Evolutionary conservation across 805 yeast species (phyloP).

Genomic region (Saccharomycopsis javanensis): DNA sequence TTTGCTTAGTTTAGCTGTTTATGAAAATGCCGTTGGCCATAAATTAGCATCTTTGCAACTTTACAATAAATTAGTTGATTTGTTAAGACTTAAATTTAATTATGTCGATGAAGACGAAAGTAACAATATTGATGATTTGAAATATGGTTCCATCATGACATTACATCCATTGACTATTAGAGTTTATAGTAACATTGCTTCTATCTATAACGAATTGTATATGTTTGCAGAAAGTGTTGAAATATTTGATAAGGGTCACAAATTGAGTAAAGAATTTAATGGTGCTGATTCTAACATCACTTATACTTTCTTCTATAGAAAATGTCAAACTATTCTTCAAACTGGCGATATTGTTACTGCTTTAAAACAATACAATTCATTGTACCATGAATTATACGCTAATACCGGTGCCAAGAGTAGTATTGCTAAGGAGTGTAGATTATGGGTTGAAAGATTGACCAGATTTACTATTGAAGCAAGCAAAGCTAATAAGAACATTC

Average conservation of each 20-base stretch:
- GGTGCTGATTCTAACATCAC: slow-evolving; percentile 54
- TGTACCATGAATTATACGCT: slow-evolving; percentile 47
- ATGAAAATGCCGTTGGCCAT: slow-evolving; percentile 54
- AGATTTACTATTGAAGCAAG: slow-evolving; percentile 39
- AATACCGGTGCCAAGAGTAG: slow-evolving; percentile 60
- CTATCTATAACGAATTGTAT: slow-evolving; percentile 45
- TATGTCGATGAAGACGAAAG: slow-evolving; percentile 25
- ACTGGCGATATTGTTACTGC: slow-evolving; percentile 46
- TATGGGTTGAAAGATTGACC: slow-evolving; percentile 51
- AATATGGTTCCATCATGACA: not conserved
- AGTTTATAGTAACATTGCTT: slow-evolving; percentile 51
- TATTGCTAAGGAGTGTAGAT: slow-evolving; percentile 56
- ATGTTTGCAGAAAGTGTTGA: slow-evolving; percentile 38
- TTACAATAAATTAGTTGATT: slow-evolving; percentile 47
- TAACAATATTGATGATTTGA: not conserved
- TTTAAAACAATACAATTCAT: slow-evolving; percentile 41
- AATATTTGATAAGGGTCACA: slow-evolving; percentile 45
- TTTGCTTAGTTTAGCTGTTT: slow-evolving; percentile 63
- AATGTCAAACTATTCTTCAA: slow-evolving; percentile 50
- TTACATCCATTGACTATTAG: slow-evolving; percentile 61
- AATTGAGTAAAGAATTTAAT: slow-evolving; percentile 38
- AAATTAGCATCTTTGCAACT: slow-evolving; percentile 52
- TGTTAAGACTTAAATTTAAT: slow-evolving; percentile 51
- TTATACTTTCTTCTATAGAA: slow-evolving; percentile 59
- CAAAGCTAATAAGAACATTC: slow-evolving; percentile 27